Evolutionary conservation across 1,139 yeast genomes (phyloP), one percentile per base, ranked within the genome.

Genomic region (Lodderomyces oxycetoniae): DNA sequence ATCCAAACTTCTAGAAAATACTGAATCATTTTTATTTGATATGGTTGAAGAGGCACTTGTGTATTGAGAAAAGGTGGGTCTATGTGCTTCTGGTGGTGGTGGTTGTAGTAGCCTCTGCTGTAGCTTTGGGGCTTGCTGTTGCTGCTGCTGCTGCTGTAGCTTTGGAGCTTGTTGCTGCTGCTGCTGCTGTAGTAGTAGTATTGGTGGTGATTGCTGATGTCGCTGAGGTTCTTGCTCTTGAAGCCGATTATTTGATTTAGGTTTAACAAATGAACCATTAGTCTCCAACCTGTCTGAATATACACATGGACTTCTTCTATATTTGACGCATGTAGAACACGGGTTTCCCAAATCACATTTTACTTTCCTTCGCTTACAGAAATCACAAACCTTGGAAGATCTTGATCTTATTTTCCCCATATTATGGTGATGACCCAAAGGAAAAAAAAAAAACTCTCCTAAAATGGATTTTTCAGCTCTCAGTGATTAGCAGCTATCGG

Each of bases 301-400:
- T n/a, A 39, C 42, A 42, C 70, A 53, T 10, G 52, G 51, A 30
- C 37, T 37, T 17, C 54, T 58, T 25, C 60, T 56, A 38, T 61
- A 62, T 41, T 61, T 64, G 32, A 54, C 55, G 44, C 74, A 67
- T 8, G 67, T 57, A 9, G 65, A 52, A 37, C 74, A 67, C 5
- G 73, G 73, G 24, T 46, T 48, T 3, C 59, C 67, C 34, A 63
- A 50, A 43, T 67, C 69, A 51, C 74, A 67, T 36, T 61, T 64
- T 37, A 67, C 68, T 45, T 67, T 67, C 20, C 73, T 42, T 39
- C 52, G 53, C 36, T 61, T 61, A 46, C 73, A 67, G 42, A 64
- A 63, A 30, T 54, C 59, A 46, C 73, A 67, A 17, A 65, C 71
- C 32, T 59, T 49, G 15, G 66, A 57, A 33, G 51, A 48, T 41